A percentile compares a stretch with the other conserved stretches of the same genome.
Conservation (phyloP, 179 eudicot species). For the Silene coronaria region DNA sequence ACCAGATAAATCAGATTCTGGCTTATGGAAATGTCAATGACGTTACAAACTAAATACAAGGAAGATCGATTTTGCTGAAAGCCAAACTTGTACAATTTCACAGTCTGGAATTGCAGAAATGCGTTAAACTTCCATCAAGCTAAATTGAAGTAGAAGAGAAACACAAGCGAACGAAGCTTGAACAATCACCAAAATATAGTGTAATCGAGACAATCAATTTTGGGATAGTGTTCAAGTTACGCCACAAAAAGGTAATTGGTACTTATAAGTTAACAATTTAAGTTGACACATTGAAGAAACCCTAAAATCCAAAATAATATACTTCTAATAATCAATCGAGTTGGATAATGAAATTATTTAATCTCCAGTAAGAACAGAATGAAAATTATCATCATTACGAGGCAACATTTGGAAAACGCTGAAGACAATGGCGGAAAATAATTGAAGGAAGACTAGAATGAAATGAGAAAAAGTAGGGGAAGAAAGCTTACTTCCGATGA, state of each 20-base stretch:
- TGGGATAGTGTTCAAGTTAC: neutral
- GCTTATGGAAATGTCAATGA: neutral
- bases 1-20: neutral
- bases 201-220: neutral
- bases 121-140: neutral
- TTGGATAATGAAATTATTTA: neutral
- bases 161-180: neutral
- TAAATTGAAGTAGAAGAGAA: neutral
- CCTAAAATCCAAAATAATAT: constrained; percentile 9
- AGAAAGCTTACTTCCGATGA: constrained; percentile 56
- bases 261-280: neutral
- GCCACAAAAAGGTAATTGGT: too few relatives aligned
- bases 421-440: too few relatives aligned
- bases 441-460: neutral
- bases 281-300: constrained; percentile 10
- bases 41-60: neutral
- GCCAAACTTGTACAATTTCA: neutral
- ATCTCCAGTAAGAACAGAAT: too few relatives aligned
- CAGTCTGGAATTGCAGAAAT: neutral
- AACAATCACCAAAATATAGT: neutral
- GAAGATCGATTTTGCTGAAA: neutral
- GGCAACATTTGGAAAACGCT: too few relatives aligned
- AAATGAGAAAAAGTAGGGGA: neutral
- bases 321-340: neutral
- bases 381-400: too few relatives aligned